phyloP scores from a whole-genome alignment of 306 rosid species.

The Cucumis cinereus region DNA sequence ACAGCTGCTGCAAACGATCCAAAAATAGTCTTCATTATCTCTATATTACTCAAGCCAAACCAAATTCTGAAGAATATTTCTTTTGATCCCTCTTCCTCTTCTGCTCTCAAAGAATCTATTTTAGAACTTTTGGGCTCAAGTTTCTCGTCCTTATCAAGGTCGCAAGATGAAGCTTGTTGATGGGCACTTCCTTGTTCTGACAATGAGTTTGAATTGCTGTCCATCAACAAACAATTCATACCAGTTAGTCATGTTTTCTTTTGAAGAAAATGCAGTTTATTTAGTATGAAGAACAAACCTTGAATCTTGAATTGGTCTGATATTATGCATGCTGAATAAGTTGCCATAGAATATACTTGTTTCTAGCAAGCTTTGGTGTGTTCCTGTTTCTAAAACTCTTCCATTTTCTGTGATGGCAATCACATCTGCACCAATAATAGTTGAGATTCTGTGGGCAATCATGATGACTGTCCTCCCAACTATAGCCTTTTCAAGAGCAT shows the following conservation, averaged over 20 bases:
- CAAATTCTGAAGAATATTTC: constrained; percentile 62
- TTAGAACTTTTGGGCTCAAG: constrained; percentile 14
- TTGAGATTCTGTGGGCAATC: constrained; percentile 80
- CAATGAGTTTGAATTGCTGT: constrained; percentile 31
- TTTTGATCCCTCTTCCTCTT: constrained; percentile 18
- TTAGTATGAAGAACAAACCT: constrained; percentile 27
- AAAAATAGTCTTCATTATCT: constrained; percentile 38
- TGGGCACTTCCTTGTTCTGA: constrained; percentile 19
- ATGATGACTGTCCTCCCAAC: constrained; percentile 65
- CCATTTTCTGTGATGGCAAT: constrained; percentile 73
- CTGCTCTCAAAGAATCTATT: constrained; percentile 16
- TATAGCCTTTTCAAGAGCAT: constrained; percentile 72
- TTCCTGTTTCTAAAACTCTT: constrained; percentile 53
- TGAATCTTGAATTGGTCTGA: constrained; percentile 30
- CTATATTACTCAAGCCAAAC: constrained; percentile 47
- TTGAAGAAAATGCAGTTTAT: not conserved
- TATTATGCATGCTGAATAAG: constrained; percentile 58
- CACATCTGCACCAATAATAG: constrained; percentile 65
- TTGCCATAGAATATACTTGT: constrained; percentile 46
- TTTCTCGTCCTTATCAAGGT: constrained; percentile 19
- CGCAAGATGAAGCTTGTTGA: constrained; percentile 25
- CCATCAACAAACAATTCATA: constrained; percentile 17
- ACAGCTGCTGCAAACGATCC: constrained; percentile 39
- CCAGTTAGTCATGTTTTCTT: constrained; percentile 14
- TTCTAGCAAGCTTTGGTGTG: constrained; percentile 55